A percentile compares a stretch with the other conserved stretches of the same genome.
Conservation (phyloP, 805 yeast species). For the Scheffersomyces stipitis region DNA sequence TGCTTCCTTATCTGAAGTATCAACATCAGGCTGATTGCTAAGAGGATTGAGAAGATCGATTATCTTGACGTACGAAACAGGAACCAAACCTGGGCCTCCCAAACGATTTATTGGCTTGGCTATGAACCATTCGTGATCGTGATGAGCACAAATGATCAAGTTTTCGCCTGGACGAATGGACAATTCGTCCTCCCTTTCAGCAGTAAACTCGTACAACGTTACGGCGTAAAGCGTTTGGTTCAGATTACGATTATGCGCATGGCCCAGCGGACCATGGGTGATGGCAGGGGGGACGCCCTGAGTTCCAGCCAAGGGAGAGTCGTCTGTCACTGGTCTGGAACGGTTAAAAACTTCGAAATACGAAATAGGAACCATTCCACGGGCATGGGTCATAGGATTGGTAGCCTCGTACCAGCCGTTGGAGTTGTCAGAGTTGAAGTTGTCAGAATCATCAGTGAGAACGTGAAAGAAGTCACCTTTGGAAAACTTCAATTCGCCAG, state of each 20-base stretch:
- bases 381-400: constrained; percentile 73
- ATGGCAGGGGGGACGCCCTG: constrained; percentile 3
- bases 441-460: constrained; percentile 24
- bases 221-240: constrained; percentile 71
- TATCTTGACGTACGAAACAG: constrained; percentile 84
- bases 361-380: constrained; percentile 85
- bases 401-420: constrained; percentile 85
- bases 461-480: constrained; percentile 92
- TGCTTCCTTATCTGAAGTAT: constrained; percentile 42
- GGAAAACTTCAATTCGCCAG: constrained; percentile 74
- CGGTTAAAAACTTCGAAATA: constrained; percentile 79
- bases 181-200: constrained; percentile 82
- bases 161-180: constrained; percentile 84
- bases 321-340: constrained; percentile 40
- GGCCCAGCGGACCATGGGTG: constrained; percentile 1
- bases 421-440: constrained; percentile 46
- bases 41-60: constrained; percentile 61
- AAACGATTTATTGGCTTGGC: constrained; percentile 93
- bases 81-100: constrained; percentile 97
- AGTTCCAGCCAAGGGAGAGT: no score
- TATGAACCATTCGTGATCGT: constrained; percentile 95
- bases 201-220: constrained; percentile 81
- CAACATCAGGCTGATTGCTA: constrained; percentile 43
- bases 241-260: constrained; percentile 11
- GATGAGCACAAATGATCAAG: constrained; percentile 92